A percentile compares a stretch with the other conserved stretches of the same genome.
phyloP scores from a whole-genome alignment of 495 filamentous ascomycete species.

The Penicillium ochrochloron region DNA sequence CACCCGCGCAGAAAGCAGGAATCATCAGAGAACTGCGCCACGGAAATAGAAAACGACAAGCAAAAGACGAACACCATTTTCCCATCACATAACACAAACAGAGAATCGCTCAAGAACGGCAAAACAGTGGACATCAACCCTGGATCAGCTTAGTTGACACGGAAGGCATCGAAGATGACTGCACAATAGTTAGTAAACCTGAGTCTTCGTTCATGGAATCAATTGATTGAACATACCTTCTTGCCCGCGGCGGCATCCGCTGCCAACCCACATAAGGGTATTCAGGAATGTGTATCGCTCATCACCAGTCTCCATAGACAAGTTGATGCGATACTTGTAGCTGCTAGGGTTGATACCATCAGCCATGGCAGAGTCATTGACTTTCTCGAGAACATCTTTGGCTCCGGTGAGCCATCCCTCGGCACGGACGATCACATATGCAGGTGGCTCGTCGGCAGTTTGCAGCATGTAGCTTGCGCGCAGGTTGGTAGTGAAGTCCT shows the following conservation, averaged over 20 bases:
- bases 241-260: constrained; percentile 60
- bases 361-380: constrained; percentile 54
- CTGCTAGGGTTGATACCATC: constrained; percentile 59
- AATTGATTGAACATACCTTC: constrained; percentile 46
- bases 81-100: constrained; percentile 37
- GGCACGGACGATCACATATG: constrained; percentile 62
- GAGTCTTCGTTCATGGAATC: no score
- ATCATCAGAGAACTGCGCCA: constrained; percentile 15
- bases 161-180: constrained; percentile 56
- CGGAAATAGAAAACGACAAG: constrained; percentile 12
- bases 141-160: constrained; percentile 43
- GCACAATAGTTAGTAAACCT: constrained; percentile 18
- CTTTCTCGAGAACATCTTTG: constrained; percentile 61
- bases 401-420: constrained; percentile 62
- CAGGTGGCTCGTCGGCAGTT: constrained; percentile 61
- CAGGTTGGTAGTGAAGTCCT: constrained; percentile 58
- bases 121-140: constrained; percentile 33
- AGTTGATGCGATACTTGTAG: constrained; percentile 61
- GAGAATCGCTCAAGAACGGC: constrained; percentile 47
- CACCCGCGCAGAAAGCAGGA: constrained; percentile 6
- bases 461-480: constrained; percentile 60
- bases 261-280: constrained; percentile 65
- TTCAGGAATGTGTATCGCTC: constrained; percentile 66
- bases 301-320: constrained; percentile 65
- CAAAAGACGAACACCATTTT: constrained; percentile 36